Conservation (phyloP, 2,329 filamentous ascomycete genomes). For the Fusarium coffeatum region DNA sequence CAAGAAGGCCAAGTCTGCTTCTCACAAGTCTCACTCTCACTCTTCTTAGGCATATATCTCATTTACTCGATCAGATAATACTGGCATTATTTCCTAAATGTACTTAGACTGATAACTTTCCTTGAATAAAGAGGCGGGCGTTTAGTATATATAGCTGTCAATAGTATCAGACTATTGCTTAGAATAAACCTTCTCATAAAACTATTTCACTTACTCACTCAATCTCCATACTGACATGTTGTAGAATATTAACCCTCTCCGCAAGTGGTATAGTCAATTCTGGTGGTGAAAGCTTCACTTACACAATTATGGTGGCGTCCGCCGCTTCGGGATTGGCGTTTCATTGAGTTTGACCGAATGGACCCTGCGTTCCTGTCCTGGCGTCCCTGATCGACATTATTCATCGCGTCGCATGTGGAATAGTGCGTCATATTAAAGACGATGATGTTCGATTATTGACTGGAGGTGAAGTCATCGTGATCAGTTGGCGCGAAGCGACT, state of each 20-base stretch:
- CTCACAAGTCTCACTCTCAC: not conserved
- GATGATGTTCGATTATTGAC: no score
- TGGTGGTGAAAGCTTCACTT: not conserved
- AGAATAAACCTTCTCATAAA: not conserved
- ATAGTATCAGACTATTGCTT: not conserved
- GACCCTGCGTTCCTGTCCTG: not conserved
- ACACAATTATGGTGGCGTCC: not conserved
- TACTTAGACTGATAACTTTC: not conserved
- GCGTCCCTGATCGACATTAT: not conserved
- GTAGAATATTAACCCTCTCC: rapidly evolving
- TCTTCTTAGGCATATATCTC: not conserved
- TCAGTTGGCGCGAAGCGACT: not conserved
- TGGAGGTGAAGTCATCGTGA: not conserved
- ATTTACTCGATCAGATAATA: not conserved
- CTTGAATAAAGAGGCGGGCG: not conserved
- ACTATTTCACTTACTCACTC: not conserved
- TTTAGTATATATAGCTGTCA: not conserved
- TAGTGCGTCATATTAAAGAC: no score
- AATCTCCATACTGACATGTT: no score
- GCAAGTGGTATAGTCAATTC: not conserved
- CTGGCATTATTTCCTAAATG: not conserved
- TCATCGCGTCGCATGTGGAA: no score
- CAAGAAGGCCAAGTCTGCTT: not conserved
- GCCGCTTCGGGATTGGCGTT: not conserved
- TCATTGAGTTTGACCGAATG: not conserved